Conservation (phyloP, 2,329 filamentous ascomycete genomes). For the Didymella keratinophila region DNA sequence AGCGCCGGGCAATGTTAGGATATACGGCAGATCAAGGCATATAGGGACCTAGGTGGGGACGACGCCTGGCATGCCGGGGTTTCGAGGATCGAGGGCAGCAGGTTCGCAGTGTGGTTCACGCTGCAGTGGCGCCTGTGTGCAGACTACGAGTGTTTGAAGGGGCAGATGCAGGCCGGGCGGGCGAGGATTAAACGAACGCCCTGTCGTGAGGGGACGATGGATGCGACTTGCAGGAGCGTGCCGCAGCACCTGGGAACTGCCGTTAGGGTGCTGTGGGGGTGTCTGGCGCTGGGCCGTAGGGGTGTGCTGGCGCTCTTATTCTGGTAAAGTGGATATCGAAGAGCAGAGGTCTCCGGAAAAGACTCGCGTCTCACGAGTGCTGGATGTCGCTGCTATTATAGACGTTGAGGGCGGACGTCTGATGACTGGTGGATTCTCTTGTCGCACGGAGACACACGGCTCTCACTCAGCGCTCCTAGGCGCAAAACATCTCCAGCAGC, state of each 20-base stretch:
- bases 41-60: slow-evolving; percentile 48
- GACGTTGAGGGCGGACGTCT: slow-evolving; percentile 23
- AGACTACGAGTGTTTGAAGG: slow-evolving; percentile 35
- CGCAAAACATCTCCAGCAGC: slow-evolving; percentile 24
- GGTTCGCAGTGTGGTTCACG: slow-evolving; percentile 49
- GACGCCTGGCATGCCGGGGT: slow-evolving; percentile 44
- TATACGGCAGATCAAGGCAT: slow-evolving; percentile 49
- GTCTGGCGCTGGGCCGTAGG: slow-evolving; percentile 35
- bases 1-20: slow-evolving; percentile 44
- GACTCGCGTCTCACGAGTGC: slow-evolving; percentile 22
- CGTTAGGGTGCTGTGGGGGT: slow-evolving; percentile 45
- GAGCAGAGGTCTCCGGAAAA: slow-evolving; percentile 24
- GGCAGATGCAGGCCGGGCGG: slow-evolving; percentile 28
- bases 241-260: slow-evolving; percentile 48
- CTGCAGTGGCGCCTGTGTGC: slow-evolving; percentile 39
- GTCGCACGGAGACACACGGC: slow-evolving; percentile 23
- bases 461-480: slow-evolving; percentile 29
- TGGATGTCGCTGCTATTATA: slow-evolving; percentile 29
- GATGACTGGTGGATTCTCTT: slow-evolving; percentile 24
- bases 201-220: slow-evolving; percentile 24
- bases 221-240: slow-evolving; percentile 43
- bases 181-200: slow-evolving; percentile 34
- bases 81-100: slow-evolving; percentile 22
- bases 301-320: slow-evolving; percentile 27
- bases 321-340: slow-evolving; percentile 29